Evolutionary conservation across 2,329 filamentous ascomycete genomes (phyloP).

Genomic region (Chaetomiaceae sp.): DNA sequence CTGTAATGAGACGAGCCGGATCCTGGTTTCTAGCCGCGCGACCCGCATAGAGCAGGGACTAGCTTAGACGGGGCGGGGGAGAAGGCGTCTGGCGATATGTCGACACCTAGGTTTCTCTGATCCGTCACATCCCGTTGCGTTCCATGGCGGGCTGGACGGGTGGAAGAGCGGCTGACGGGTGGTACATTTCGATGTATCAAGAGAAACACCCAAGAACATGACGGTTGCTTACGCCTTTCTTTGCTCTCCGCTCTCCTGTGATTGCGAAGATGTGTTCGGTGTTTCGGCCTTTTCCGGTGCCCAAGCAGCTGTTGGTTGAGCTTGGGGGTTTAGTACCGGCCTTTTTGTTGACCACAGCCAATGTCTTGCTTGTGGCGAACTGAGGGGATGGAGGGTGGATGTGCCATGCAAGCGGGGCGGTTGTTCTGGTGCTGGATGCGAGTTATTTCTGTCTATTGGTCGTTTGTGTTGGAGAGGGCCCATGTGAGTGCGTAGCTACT

Average conservation of each 20-base stretch:
- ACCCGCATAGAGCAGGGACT: conserved; percentile 8
- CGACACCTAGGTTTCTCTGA: background rate
- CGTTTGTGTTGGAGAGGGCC: too few relatives aligned
- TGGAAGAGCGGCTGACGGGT: background rate
- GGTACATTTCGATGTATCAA: conserved; percentile 11
- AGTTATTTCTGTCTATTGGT: background rate
- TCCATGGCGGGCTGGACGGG: background rate
- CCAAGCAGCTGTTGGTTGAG: too few relatives aligned
- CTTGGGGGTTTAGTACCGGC: too few relatives aligned
- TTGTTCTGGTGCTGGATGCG: background rate
- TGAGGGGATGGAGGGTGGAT: too few relatives aligned
- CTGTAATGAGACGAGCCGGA: conserved; percentile 55
- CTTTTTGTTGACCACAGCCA: too few relatives aligned
- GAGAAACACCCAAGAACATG: background rate
- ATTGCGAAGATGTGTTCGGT: background rate
- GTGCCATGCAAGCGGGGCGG: background rate
- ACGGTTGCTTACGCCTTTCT: background rate
- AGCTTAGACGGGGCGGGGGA: background rate
- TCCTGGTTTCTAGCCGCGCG: conserved; percentile 11
- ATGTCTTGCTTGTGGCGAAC: too few relatives aligned
- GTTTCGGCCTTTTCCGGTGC: too few relatives aligned
- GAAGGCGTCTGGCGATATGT: conserved; percentile 1
- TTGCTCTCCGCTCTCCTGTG: background rate
- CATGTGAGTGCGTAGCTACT: too few relatives aligned
- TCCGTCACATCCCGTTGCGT: background rate